A percentile compares a stretch with the other conserved stretches of the same genome.
Conservation (phyloP, 192 early-diverging fungal species). For the Umbelopsis ramanniana region DNA sequence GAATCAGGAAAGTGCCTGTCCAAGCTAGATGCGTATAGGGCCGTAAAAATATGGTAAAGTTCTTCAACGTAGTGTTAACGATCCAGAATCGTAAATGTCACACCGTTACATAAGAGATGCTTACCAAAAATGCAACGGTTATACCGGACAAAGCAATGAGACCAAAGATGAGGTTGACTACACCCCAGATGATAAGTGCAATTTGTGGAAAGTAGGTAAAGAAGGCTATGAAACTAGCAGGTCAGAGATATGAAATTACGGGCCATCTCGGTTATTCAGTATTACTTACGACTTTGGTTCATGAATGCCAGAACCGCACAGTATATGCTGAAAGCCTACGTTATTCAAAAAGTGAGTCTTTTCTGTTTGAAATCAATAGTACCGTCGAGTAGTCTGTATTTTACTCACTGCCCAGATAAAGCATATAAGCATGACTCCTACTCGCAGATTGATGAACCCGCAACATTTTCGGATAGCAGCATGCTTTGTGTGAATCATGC, state of each 20-base stretch:
- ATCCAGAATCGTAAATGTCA: too few species aligned
- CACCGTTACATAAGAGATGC: neutral
- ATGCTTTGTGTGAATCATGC: constrained; percentile 4
- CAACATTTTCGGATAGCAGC: constrained; percentile 25
- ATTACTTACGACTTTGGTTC: constrained; percentile 28
- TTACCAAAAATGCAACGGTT: neutral
- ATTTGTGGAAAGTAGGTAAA: constrained; percentile 23
- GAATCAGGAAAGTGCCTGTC: neutral
- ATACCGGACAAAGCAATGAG: constrained; percentile 8
- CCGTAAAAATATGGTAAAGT: neutral
- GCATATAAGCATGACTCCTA: constrained; percentile 21
- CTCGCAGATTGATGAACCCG: constrained; percentile 22
- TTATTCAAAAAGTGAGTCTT: neutral
- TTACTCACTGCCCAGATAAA: constrained; percentile 25
- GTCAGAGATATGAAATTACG: neutral
- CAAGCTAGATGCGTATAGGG: neutral
- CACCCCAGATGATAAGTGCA: constrained; percentile 31
- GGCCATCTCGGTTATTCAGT: neutral
- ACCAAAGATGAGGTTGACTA: constrained; percentile 33
- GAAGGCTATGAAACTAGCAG: constrained; percentile 5
- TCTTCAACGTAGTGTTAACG: neutral
- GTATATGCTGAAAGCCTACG: constrained; percentile 30
- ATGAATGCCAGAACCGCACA: constrained; percentile 27
- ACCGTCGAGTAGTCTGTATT: too few species aligned
- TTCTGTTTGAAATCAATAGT: neutral